A percentile compares a stretch with the other conserved stretches of the same genome.
These are phyloP conservation scores for Dissoconium aciculare DNA, from an alignment of 2,329 filamentous ascomycete genomes.

Conservation along the genomic window DNA sequence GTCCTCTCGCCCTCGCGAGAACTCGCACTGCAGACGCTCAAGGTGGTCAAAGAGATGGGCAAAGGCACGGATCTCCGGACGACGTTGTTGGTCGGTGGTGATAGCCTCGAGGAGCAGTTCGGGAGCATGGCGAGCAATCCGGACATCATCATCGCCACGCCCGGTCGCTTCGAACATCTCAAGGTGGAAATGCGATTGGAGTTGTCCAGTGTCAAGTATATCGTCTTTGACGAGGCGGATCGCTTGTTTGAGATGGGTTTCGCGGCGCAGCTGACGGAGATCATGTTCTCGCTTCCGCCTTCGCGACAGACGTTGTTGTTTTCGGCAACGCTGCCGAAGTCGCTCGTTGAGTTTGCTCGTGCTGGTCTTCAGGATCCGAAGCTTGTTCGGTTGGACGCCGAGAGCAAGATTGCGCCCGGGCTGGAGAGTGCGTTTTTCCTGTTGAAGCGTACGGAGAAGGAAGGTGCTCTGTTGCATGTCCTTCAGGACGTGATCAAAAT, in stretches of 20 bases:
- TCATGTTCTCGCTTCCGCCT: constrained; percentile 71
- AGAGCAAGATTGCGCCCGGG: constrained; percentile 91
- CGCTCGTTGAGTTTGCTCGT: constrained; percentile 86
- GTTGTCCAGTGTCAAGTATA: constrained; percentile 79
- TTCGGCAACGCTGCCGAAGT: constrained; percentile 86
- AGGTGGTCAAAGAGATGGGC: constrained; percentile 89
- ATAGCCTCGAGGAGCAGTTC: constrained; percentile 92
- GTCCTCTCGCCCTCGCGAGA: constrained; percentile 89
- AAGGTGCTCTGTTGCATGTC: constrained; percentile 78
- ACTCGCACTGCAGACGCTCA: constrained; percentile 82
- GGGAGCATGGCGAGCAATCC: constrained; percentile 84
- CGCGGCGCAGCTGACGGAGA: constrained; percentile 80
- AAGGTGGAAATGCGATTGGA: constrained; percentile 94
- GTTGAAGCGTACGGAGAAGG: constrained; percentile 84
- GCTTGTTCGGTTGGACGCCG: constrained; percentile 77
- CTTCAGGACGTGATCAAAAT: constrained; percentile 87
- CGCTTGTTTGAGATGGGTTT: constrained; percentile 98
- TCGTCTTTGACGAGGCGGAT: constrained; percentile 96
- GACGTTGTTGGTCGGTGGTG: constrained; percentile 85
- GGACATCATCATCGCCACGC: constrained; percentile 93
- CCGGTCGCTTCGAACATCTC: constrained; percentile 86
- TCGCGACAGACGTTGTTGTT: constrained; percentile 85
- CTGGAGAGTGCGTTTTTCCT: constrained; percentile 92
- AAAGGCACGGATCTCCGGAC: constrained; percentile 80
- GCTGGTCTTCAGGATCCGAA: constrained; percentile 87